Base-by-base conservation (phyloP, 257 asterid genomes). In the Lycium ferocissimum region DNA sequence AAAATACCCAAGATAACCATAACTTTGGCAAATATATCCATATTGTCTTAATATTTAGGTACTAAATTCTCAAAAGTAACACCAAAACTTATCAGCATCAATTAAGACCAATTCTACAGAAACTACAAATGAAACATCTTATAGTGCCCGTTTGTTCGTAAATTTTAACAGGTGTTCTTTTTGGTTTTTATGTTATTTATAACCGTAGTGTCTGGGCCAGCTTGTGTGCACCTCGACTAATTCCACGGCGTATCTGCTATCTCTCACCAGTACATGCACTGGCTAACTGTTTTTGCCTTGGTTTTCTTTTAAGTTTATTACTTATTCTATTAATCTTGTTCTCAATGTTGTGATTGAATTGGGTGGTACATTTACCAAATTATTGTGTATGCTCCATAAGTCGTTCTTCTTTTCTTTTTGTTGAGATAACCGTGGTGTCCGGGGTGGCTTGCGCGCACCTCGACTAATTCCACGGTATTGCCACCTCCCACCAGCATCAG, bases 61-160 rank as follows among this genome's bases (percentile, higher is more conserved):
- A 75, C 61, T 54, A 75, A 26, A 51, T 53, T 47, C 65, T 76
- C 82, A 22, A 53, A 51, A 53, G 47, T 26, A 76, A 53, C 65
- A 76, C 15, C 63, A 76, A 76, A 49, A 75, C 3, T 11, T 63
- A 65, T 4, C 43, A 65, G 43, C 72, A 12, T 6, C 72, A 26
- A 26, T 10, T 33, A 26, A 65, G 14, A 22, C 72, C 26, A 65
- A 65, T 65, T 65, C 9, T 33, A 65, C n/a, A 65, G 40, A 11
- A 65, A 26, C 43, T 65, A 33, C 72, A 65, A 65, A 65, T 10
- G 72, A 65, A 26, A 26, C 72, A 65, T 26, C 72, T 26, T 65
- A 33, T 33, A 65, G 4, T 65, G 72, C 43, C 18, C 12, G 17
- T 15, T 65, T 10, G 45, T 12, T 65, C 4, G 5, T 26, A 26